Conservation (phyloP, 371 early-diverging fungal genomes). For the Mucor velutinosus region DNA sequence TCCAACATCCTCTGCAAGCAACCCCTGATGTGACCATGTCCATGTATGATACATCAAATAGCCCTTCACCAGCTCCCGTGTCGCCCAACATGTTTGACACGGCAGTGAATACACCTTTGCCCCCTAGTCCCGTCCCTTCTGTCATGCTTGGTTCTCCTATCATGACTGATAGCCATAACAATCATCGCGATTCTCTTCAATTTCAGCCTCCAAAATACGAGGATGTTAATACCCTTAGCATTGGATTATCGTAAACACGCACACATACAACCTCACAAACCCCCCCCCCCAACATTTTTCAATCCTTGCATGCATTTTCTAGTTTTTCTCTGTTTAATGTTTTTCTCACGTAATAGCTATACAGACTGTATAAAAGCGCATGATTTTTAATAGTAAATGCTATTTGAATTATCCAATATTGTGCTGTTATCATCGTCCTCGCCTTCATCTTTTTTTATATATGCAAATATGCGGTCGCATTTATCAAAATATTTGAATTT, state of each 20-base stretch:
- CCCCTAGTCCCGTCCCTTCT: conserved; percentile 20
- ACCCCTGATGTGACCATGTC: conserved; percentile 19
- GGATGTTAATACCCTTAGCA: conserved; percentile 21
- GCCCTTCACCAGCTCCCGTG: conserved; percentile 3
- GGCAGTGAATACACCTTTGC: conserved; percentile 18
- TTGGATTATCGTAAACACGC: conserved; percentile 4
- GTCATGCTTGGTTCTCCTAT: not conserved
- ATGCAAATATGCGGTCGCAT: conserved; percentile 23
- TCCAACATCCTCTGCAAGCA: conserved; percentile 8
- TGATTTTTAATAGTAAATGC: not conserved
- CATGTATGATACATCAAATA: conserved; percentile 15
- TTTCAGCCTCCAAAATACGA: conserved; percentile 1
- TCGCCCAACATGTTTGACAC: conserved; percentile 16
- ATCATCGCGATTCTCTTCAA: not conserved
- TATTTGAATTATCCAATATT: not conserved
- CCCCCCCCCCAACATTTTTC: not conserved
- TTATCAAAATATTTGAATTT: conserved; percentile 21
- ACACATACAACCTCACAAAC: not conserved
- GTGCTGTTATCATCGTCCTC: not conserved
- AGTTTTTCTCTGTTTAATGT: not conserved
- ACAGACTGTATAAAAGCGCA: not conserved
- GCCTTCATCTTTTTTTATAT: conserved; percentile 14
- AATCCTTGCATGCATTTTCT: not conserved
- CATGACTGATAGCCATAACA: not conserved
- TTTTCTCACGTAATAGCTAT: not conserved